Percentiles rank a stretch among this genome's conserved stretches.
Conservation (phyloP, 2,329 filamentous ascomycete species). For the Volutella citrinella region DNA sequence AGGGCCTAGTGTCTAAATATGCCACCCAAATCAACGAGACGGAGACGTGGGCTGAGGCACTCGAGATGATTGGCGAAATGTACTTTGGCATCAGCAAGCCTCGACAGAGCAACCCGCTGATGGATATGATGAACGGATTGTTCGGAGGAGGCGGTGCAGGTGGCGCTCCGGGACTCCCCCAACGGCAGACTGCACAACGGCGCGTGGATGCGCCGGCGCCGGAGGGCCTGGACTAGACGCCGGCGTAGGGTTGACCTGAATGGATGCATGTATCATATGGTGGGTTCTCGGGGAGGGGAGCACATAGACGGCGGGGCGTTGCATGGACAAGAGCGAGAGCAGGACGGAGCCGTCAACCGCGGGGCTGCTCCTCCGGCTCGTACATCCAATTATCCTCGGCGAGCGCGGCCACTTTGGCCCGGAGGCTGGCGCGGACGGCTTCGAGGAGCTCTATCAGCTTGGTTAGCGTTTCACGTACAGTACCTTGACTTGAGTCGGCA, state of each 20-base stretch:
- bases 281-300: slow-evolving; percentile 14
- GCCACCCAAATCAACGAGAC: slow-evolving; percentile 72
- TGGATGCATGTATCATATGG: slow-evolving; percentile 22
- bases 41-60: slow-evolving; percentile 73
- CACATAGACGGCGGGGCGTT: slow-evolving; percentile 27
- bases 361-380: slow-evolving; percentile 60
- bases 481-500: no score
- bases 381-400: slow-evolving; percentile 92
- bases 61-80: slow-evolving; percentile 90
- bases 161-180: slow-evolving; percentile 30
- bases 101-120: slow-evolving; percentile 83
- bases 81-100: slow-evolving; percentile 93
- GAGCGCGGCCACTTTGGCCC: slow-evolving; percentile 68
- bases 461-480: no score
- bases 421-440: slow-evolving; percentile 65
- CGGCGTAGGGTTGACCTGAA: slow-evolving; percentile 4
- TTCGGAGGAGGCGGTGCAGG: slow-evolving; percentile 72
- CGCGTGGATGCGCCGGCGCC: slow-evolving; percentile 49
- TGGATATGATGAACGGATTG: slow-evolving; percentile 98
- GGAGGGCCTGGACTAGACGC: slow-evolving; percentile 56
- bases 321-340: slow-evolving; percentile 8
- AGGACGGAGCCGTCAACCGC: slow-evolving; percentile 24
- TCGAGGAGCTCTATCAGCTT: slow-evolving; percentile 72
- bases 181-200: slow-evolving; percentile 43
- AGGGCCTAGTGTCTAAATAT: slow-evolving; percentile 80